Conservation (phyloP, 768 basidiomycete species). For the Agaricus sinodeliciosus region DNA sequence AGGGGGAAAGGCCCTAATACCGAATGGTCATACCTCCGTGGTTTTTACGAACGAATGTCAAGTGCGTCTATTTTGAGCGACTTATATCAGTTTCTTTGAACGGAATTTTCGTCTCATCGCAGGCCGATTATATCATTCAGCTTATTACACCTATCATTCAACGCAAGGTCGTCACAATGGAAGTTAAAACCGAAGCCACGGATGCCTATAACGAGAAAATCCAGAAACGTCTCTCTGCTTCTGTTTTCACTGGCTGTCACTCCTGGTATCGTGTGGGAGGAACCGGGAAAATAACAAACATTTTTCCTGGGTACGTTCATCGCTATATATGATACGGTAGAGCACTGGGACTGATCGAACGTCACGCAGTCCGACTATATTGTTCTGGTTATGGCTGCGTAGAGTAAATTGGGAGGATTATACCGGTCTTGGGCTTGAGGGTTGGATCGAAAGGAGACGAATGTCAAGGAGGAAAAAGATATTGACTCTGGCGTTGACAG, state of each 20-base stretch:
- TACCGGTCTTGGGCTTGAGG: slow-evolving; percentile 9
- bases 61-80: slow-evolving; percentile 16
- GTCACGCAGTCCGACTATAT: slow-evolving; percentile 11
- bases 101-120: slow-evolving; percentile 11
- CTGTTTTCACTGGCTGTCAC: slow-evolving; percentile 27
- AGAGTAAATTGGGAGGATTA: slow-evolving; percentile 28
- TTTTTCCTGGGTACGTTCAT: slow-evolving; percentile 32
- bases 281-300: slow-evolving; percentile 28
- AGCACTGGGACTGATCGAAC: not conserved
- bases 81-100: not conserved
- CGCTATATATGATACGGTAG: not conserved
- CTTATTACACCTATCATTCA: slow-evolving; percentile 34
- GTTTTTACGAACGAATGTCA: slow-evolving; percentile 37
- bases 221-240: slow-evolving; percentile 24
- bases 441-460: slow-evolving; percentile 1
- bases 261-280: slow-evolving; percentile 36
- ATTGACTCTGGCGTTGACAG: not conserved
- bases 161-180: slow-evolving; percentile 25
- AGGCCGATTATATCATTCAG: slow-evolving; percentile 35
- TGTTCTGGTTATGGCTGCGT: slow-evolving; percentile 30
- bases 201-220: slow-evolving; percentile 33
- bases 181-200: slow-evolving; percentile 28
- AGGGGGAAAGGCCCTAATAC: slow-evolving; percentile 34
- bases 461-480: not conserved
- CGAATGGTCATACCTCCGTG: slow-evolving; percentile 35